Percentiles rank a stretch among this genome's conserved stretches.
Conservation (phyloP, 495 filamentous ascomycete genomes). For the Aspergillus funiculosus region DNA sequence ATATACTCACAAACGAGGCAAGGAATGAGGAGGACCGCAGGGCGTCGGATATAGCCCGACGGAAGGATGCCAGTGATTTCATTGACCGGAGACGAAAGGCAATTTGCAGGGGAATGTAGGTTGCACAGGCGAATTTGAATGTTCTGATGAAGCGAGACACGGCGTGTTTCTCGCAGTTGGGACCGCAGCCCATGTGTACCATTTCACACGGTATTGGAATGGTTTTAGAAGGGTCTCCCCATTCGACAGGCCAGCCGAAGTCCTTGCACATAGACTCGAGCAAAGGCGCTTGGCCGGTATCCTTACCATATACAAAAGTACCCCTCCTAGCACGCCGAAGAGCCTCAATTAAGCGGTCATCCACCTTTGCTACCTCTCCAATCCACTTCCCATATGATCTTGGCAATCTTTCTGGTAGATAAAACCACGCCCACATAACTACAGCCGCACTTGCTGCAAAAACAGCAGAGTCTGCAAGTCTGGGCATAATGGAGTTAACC, state of each 20-base stretch:
- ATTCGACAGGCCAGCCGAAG: constrained; percentile 58
- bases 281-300: constrained; percentile 67
- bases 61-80: constrained; percentile 32
- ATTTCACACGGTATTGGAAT: constrained; percentile 81
- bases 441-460: constrained; percentile 73
- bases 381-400: constrained; percentile 84
- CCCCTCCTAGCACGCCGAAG: constrained; percentile 61
- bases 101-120: constrained; percentile 76
- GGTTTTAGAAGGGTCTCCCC: constrained; percentile 70
- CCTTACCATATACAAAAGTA: constrained; percentile 66
- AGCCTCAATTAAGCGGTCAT: constrained; percentile 67
- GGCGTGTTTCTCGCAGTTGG: constrained; percentile 75
- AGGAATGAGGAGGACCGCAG: constrained; percentile 76
- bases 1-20: constrained; percentile 71
- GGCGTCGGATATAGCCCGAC: constrained; percentile 53
- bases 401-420: constrained; percentile 62
- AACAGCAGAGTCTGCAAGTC: constrained; percentile 58
- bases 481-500: constrained; percentile 47
- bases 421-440: constrained; percentile 92
- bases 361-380: constrained; percentile 68
- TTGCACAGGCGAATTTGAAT: constrained; percentile 69
- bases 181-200: constrained; percentile 76
- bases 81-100: constrained; percentile 55
- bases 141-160: constrained; percentile 61
- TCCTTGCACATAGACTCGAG: constrained; percentile 72